Percentiles rank a stretch among this genome's conserved stretches.
Conservation (phyloP, 345 rosid genomes). For the Aquilaria malaccensis region DNA sequence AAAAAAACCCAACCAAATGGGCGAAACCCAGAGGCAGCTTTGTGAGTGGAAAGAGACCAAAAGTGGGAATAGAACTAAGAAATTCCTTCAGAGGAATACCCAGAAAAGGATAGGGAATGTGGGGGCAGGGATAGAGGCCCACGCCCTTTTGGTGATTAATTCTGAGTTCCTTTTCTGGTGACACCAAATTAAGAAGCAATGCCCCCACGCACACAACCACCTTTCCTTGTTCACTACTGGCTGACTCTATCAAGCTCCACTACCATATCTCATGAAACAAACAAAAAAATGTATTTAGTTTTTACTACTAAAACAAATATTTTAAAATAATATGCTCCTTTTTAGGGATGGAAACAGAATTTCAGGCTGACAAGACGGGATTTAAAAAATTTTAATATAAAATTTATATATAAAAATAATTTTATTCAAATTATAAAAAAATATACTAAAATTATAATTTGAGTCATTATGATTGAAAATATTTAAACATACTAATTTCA, state of each 20-base stretch:
- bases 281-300: not conserved
- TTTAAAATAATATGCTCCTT: too few species aligned
- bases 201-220: too few species aligned
- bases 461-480: too few species aligned
- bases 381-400: too few species aligned
- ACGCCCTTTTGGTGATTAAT: conserved; percentile 22
- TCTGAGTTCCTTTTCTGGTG: conserved; percentile 8
- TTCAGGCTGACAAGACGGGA: too few species aligned
- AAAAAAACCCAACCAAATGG: conserved; percentile 14
- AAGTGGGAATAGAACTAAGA: conserved; percentile 6
- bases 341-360: too few species aligned
- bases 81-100: conserved; percentile 3
- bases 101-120: not conserved
- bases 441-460: too few species aligned
- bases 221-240: too few species aligned
- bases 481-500: too few species aligned
- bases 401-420: too few species aligned
- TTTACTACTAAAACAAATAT: too few species aligned
- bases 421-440: too few species aligned
- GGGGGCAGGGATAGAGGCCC: not conserved
- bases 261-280: conserved; percentile 12
- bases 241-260: conserved; percentile 5
- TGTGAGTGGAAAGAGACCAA: conserved; percentile 3
- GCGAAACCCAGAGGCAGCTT: conserved; percentile 15
- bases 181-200: not conserved